Evolutionary conservation across 2,329 filamentous ascomycete species (phyloP).

Genomic region (Claviceps paspali): DNA sequence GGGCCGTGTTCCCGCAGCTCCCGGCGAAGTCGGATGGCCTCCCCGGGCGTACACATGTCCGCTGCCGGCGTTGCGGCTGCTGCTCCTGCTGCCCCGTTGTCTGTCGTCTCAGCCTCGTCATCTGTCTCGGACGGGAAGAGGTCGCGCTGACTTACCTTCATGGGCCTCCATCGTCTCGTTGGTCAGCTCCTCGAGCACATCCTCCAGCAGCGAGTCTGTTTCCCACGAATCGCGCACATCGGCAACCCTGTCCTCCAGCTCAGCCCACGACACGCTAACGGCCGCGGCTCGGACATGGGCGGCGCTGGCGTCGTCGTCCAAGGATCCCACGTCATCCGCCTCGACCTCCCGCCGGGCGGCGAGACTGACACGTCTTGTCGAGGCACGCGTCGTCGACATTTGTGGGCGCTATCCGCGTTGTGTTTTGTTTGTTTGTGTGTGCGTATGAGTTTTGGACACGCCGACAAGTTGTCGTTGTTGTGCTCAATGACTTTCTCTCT

Average conservation of each 20-base stretch:
- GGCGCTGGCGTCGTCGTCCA: constrained; percentile 19
- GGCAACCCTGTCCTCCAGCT: constrained; percentile 36
- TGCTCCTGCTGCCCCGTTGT: neutral
- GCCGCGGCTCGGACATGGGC: constrained; percentile 22
- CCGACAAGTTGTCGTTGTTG: too few species aligned
- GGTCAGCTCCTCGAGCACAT: constrained; percentile 42
- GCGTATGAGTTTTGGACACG: too few species aligned
- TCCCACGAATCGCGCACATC: constrained; percentile 44
- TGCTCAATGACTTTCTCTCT: too few species aligned
- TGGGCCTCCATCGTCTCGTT: constrained; percentile 34
- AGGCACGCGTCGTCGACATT: constrained; percentile 10
- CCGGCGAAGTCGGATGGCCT: constrained; percentile 52
- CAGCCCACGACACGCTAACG: constrained; percentile 22
- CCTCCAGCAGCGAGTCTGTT: constrained; percentile 47
- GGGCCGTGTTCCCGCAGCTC: constrained; percentile 65
- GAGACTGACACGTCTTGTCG: constrained; percentile 16
- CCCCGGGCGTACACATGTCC: constrained; percentile 48
- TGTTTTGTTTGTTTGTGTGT: too few species aligned
- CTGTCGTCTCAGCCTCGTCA: too few species aligned
- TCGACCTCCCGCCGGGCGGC: constrained; percentile 19
- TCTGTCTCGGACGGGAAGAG: too few species aligned
- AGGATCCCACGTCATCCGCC: constrained; percentile 20
- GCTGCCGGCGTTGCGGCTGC: constrained; percentile 10
- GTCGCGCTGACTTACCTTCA: constrained; percentile 3
- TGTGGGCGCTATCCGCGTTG: too few species aligned